A percentile compares a stretch with the other conserved stretches of the same genome.
phyloP scores from a whole-genome alignment of 208 protist species.

The Histomonas meleagridis region DNA sequence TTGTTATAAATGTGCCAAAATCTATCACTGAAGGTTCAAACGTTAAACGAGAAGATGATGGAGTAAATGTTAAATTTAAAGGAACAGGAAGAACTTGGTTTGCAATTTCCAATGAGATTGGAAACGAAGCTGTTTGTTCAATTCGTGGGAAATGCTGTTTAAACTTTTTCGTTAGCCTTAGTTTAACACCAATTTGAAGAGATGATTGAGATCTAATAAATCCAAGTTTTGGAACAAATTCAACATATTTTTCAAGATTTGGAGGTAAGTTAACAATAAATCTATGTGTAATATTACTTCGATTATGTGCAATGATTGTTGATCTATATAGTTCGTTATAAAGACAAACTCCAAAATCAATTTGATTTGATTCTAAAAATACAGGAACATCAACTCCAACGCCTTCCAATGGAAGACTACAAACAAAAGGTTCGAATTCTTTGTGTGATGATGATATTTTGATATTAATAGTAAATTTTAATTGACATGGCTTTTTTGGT shows the following conservation, averaged over 20 bases:
- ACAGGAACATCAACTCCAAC: not conserved
- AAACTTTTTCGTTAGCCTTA: not conserved
- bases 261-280: not conserved
- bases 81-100: conserved; percentile 18
- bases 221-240: conserved; percentile 15
- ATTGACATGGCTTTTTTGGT: not conserved
- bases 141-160: not conserved
- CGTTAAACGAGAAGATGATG: not conserved
- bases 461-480: not conserved
- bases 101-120: not conserved
- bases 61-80: not conserved
- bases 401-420: not conserved
- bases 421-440: not conserved
- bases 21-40: not conserved
- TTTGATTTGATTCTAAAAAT: not conserved
- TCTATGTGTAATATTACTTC: not conserved
- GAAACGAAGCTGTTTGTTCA: not conserved
- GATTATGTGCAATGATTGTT: not conserved
- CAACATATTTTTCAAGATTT: conserved; percentile 17
- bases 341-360: conserved; percentile 13
- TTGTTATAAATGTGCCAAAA: conserved; percentile 17
- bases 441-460: not conserved
- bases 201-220: not conserved
- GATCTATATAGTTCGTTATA: not conserved
- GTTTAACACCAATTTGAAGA: not conserved